A percentile compares a stretch with the other conserved stretches of the same genome.
These are phyloP conservation scores for fission yeast (Schizosaccharomyces pombe) DNA, from an alignment of 805 yeast genomes.

Conservation along the genomic window DNA sequence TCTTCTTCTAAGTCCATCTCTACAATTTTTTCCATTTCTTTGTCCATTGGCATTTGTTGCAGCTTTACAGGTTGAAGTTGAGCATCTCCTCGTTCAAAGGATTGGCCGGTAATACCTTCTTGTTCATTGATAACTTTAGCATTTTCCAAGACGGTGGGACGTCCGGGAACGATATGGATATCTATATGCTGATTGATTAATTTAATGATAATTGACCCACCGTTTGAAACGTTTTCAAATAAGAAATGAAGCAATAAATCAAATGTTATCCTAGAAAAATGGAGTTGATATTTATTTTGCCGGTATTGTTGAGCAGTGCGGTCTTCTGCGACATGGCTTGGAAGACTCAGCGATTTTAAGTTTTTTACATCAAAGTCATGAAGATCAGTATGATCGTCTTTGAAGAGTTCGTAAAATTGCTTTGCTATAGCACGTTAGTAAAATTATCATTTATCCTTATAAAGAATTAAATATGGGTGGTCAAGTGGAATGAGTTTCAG, in stretches of 20 bases:
- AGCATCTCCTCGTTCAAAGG: constrained; percentile 28
- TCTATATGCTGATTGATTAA: constrained; percentile 65
- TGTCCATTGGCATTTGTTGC: constrained; percentile 69
- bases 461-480: too few relatives aligned
- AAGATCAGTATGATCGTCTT: constrained; percentile 44
- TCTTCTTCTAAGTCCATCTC: constrained; percentile 45
- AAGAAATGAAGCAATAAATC: constrained; percentile 64
- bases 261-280: constrained; percentile 61
- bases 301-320: constrained; percentile 56
- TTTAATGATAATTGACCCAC: constrained; percentile 71
- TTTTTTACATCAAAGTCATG: constrained; percentile 60
- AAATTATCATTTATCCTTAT: background rate
- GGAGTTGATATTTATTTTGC: constrained; percentile 46
- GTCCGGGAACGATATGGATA: constrained; percentile 15
- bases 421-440: background rate
- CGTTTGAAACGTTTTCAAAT: constrained; percentile 77
- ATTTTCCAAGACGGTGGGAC: constrained; percentile 15
- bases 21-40: constrained; percentile 62
- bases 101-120: constrained; percentile 20
- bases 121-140: constrained; percentile 29
- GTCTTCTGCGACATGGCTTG: constrained; percentile 65
- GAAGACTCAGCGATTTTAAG: constrained; percentile 48
- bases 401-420: constrained; percentile 46
- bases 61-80: constrained; percentile 53
- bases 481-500: too few relatives aligned